A percentile compares a stretch with the other conserved stretches of the same genome.
Conservation (phyloP, 768 basidiomycete species). For the Heimioporus sp. region DNA sequence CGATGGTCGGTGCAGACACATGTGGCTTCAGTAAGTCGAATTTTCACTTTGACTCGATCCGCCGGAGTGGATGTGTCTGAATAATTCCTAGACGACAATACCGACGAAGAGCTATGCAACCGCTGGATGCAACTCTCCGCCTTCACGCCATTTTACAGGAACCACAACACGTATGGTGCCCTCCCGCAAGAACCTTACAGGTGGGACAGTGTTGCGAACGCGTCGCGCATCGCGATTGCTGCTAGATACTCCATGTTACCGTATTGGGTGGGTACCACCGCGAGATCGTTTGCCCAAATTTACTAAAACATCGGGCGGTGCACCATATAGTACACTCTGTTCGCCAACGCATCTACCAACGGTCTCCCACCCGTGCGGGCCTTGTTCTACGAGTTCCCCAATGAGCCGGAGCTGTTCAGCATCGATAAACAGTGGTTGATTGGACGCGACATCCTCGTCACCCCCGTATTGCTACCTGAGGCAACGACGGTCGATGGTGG, state of each 20-base stretch:
- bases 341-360: slow-evolving; percentile 60
- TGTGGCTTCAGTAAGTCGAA: slow-evolving; percentile 34
- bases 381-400: slow-evolving; percentile 76
- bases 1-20: slow-evolving; percentile 81
- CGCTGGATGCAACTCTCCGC: slow-evolving; percentile 86
- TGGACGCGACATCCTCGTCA: slow-evolving; percentile 68
- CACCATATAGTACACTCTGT: slow-evolving; percentile 66
- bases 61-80: neutral
- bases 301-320: slow-evolving; percentile 3
- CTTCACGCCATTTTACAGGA: slow-evolving; percentile 80
- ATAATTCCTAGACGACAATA: slow-evolving; percentile 46
- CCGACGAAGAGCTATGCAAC: slow-evolving; percentile 78
- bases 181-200: slow-evolving; percentile 78
- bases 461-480: slow-evolving; percentile 71
- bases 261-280: slow-evolving; percentile 67
- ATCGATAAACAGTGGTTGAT: slow-evolving; percentile 71
- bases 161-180: slow-evolving; percentile 67
- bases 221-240: slow-evolving; percentile 68
- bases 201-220: slow-evolving; percentile 78
- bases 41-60: neutral
- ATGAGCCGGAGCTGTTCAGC: slow-evolving; percentile 61
- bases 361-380: slow-evolving; percentile 75
- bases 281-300: neutral
- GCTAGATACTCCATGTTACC: slow-evolving; percentile 70
- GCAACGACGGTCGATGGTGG: slow-evolving; percentile 64